These are phyloP conservation scores for Sporisorium reilianum DNA, from an alignment of 1,284 basidiomycete species.

Conservation along the genomic window DNA sequence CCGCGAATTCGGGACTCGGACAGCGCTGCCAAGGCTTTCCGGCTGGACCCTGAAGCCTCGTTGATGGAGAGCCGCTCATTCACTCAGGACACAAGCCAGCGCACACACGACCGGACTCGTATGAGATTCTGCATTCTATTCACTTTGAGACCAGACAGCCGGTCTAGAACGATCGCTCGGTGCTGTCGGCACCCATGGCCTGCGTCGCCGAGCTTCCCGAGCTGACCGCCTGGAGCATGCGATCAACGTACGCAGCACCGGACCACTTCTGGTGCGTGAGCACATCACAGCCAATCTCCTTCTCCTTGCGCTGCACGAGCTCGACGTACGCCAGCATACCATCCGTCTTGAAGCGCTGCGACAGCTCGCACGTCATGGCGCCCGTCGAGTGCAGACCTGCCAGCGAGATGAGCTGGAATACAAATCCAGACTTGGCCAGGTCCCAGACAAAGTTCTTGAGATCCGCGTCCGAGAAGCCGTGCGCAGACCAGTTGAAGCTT, in stretches of 20 bases:
- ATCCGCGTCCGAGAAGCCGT: conserved; percentile 79
- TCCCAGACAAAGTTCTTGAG: conserved; percentile 69
- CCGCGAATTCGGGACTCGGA: conserved; percentile 22
- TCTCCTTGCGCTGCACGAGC: conserved; percentile 66
- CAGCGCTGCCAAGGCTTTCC: not conserved
- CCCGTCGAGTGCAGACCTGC: conserved; percentile 67
- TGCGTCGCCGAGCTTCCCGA: conserved; percentile 63
- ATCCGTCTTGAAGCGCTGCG: conserved; percentile 75
- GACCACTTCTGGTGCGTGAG: conserved; percentile 69
- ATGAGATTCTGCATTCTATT: not conserved
- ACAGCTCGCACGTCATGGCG: conserved; percentile 64
- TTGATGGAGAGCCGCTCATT: too few relatives aligned
- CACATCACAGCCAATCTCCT: conserved; percentile 66
- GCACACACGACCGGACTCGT: too few relatives aligned
- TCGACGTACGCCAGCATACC: conserved; percentile 69
- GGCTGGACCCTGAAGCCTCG: conserved; percentile 1
- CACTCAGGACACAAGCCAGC: too few relatives aligned
- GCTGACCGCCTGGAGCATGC: conserved; percentile 65
- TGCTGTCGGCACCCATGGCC: conserved; percentile 63
- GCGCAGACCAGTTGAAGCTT: conserved; percentile 89
- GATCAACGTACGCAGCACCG: conserved; percentile 65
- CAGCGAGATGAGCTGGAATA: conserved; percentile 69
- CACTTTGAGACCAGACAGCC: not conserved
- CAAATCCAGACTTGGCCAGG: conserved; percentile 65
- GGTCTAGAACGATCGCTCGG: conserved; percentile 57